These are phyloP conservation scores for Hortiboletus rubellus DNA, from an alignment of 1,284 basidiomycete genomes.

Conservation along the genomic window DNA sequence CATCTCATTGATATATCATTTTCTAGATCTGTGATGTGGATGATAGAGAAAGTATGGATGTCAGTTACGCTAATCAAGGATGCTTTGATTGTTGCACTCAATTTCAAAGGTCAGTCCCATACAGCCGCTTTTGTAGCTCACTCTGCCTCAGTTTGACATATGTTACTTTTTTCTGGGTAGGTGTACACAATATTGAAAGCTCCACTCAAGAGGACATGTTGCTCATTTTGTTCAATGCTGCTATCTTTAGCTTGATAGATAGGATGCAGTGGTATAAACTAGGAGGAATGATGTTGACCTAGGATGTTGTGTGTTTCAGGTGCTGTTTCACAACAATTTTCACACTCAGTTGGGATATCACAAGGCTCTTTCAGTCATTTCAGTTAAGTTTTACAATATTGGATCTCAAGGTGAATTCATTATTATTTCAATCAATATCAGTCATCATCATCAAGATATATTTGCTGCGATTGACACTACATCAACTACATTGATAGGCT, in stretches of 20 bases:
- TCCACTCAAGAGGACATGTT: no score
- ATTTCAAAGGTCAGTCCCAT: constrained; percentile 55
- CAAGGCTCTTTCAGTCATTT: constrained; percentile 62
- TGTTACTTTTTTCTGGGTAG: constrained; percentile 30
- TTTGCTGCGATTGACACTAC: background rate
- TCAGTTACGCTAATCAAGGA: constrained; percentile 61
- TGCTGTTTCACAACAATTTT: constrained; percentile 66
- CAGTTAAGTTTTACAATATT: constrained; percentile 60
- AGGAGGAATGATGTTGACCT: background rate
- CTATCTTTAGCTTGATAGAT: no score
- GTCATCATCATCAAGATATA: constrained; percentile 61
- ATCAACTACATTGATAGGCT: no score
- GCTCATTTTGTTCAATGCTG: no score
- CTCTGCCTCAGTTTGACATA: background rate
- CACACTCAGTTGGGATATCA: constrained; percentile 56
- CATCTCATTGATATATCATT: constrained; percentile 66
- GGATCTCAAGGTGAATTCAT: constrained; percentile 57
- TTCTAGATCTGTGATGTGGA: constrained; percentile 65
- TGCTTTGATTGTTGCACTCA: constrained; percentile 55
- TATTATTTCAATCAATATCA: constrained; percentile 57
- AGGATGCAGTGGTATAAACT: no score
- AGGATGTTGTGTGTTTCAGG: constrained; percentile 32
- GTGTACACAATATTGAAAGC: constrained; percentile 39
- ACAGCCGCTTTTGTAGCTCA: background rate
- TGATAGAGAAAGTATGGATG: constrained; percentile 69